phyloP scores from a whole-genome alignment of 2,329 filamentous ascomycete genomes.

The Cadophora sp. region DNA sequence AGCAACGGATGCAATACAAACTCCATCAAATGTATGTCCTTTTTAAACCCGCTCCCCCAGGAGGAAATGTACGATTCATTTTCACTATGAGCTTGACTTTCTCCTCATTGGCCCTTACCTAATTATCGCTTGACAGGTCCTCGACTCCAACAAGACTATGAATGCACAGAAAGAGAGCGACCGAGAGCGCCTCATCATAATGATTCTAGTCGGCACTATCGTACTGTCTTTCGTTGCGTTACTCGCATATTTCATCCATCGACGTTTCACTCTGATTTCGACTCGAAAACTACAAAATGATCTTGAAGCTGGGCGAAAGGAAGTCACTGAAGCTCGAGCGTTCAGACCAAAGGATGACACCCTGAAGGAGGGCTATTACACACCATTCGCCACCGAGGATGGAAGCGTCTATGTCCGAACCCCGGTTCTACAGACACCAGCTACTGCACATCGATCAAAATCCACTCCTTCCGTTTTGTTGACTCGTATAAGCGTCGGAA shows the following conservation, averaged over 20 bases:
- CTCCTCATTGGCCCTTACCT: not conserved
- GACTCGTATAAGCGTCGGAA: not conserved
- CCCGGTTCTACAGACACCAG: not conserved
- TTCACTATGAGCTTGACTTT: not conserved
- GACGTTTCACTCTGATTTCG: not conserved
- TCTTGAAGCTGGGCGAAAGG: constrained; percentile 11
- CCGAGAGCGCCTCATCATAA: constrained; percentile 6
- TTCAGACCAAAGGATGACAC: constrained; percentile 14
- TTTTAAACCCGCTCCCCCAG: not conserved
- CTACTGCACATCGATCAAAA: not conserved
- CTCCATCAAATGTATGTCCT: not conserved
- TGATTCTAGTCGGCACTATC: not conserved
- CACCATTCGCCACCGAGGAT: not conserved
- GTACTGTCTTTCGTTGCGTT: constrained; percentile 1
- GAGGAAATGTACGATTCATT: not conserved
- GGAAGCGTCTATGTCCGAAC: constrained; percentile 2
- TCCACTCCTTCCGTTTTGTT: not conserved
- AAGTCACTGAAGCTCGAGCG: constrained; percentile 20
- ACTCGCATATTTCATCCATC: constrained; percentile 1
- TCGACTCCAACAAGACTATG: not conserved
- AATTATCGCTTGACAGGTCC: not conserved
- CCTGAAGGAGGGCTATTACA: constrained; percentile 14
- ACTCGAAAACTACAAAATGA: not conserved
- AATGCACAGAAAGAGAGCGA: not conserved
- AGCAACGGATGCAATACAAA: not conserved